Evolutionary conservation across 2,329 filamentous ascomycete species (phyloP).

Genomic region (Fusarium graminum): DNA sequence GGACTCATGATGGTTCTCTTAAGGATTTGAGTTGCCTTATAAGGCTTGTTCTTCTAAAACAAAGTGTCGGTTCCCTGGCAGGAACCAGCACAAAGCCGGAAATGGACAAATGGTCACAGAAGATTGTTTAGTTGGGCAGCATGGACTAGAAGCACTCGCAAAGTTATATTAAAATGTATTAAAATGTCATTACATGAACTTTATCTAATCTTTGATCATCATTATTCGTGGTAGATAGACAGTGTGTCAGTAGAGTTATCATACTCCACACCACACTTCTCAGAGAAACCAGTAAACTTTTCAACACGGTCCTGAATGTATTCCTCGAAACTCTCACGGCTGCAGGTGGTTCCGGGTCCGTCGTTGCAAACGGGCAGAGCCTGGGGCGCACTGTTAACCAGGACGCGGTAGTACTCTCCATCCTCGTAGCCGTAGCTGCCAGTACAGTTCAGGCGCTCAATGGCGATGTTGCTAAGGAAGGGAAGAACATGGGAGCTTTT

Average conservation of each 20-base stretch:
- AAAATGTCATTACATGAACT: slow-evolving; percentile 3
- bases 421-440: slow-evolving; percentile 64
- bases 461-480: slow-evolving; percentile 74
- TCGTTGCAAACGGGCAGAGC: slow-evolving; percentile 34
- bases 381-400: slow-evolving; percentile 46
- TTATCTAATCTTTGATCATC: background rate
- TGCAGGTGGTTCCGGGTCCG: slow-evolving; percentile 42
- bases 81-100: background rate
- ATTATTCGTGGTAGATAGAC: slow-evolving; percentile 41
- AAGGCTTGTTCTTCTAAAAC: too few species aligned
- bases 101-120: background rate
- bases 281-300: slow-evolving; percentile 41
- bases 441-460: slow-evolving; percentile 73
- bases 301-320: slow-evolving; percentile 37
- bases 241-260: slow-evolving; percentile 41
- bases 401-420: slow-evolving; percentile 44
- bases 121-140: background rate
- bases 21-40: too few species aligned
- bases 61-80: too few species aligned
- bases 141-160: background rate
- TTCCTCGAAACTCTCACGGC: slow-evolving; percentile 34
- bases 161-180: slow-evolving; percentile 1
- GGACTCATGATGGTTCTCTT: too few species aligned
- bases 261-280: slow-evolving; percentile 44
- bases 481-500: slow-evolving; percentile 72